Conservation (phyloP, 352 stramenopile species). For the Blastocystis sp. region DNA sequence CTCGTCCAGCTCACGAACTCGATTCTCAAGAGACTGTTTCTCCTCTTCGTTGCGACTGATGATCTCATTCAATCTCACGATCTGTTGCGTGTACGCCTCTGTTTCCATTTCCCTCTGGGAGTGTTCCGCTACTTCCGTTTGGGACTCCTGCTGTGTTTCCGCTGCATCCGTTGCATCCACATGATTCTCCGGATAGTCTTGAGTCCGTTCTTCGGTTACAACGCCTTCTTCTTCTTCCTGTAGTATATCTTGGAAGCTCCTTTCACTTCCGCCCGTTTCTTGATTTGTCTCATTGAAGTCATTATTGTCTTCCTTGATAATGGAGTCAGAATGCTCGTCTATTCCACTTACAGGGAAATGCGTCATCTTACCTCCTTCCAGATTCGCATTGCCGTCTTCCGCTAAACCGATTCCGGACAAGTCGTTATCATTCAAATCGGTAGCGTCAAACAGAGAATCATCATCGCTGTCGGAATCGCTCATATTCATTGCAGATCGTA, state of each 20-base stretch:
- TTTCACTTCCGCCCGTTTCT: neutral
- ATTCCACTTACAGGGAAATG: too few species aligned
- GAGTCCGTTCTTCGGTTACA: neutral
- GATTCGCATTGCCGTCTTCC: too few species aligned
- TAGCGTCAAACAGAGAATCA: conserved; percentile 43
- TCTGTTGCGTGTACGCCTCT: neutral
- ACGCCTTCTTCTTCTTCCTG: neutral
- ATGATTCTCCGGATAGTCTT: too few species aligned
- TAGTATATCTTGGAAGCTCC: neutral
- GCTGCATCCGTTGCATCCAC: neutral
- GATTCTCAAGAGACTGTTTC: conserved; percentile 20
- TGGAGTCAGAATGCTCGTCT: too few species aligned
- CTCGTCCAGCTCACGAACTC: neutral
- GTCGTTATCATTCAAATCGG: conserved; percentile 24
- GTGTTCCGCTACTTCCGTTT: neutral
- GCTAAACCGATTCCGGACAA: neutral
- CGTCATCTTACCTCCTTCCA: too few species aligned
- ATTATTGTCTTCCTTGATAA: too few species aligned
- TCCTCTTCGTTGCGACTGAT: conserved; percentile 12
- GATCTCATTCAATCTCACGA: conserved; percentile 11
- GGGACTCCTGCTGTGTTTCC: neutral
- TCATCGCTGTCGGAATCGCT: conserved; percentile 5
- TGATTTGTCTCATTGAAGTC: too few species aligned
- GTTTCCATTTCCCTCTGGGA: neutral
- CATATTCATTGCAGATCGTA: conserved; percentile 63